Base-by-base conservation (phyloP, 73 alveolate genomes). In the Paraurostyla sp. region DNA sequence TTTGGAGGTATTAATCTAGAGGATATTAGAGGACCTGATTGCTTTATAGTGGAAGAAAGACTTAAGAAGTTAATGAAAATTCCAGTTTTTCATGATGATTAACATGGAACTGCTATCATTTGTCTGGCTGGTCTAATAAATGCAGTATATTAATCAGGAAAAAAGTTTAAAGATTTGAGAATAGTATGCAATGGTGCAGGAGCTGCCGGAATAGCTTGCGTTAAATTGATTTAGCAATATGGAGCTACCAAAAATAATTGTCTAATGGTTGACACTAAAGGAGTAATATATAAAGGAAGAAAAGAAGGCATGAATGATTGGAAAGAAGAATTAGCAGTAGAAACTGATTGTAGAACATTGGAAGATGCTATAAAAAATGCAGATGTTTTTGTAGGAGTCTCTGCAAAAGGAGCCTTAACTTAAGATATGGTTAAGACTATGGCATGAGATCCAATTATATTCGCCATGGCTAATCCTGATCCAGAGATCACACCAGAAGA, bases 381-480 rank as follows among this genome's bases (percentile, higher is more conserved):
- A 0, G 94, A 93, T 87, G 98, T 92, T 0, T 89, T 91, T 20
- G 88, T 93, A 35, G 98, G 98, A 48, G 94, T 93, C 22, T 91
- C 96, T 22, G 93, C 85, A 0, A 83, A 76, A 68, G 94, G 91
- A 1, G 91, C 95, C 0, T 60, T 93, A 15, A 58, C 93, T 33
- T 58, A 60, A 52, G 96, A 92, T 29, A 73, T 69, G 90, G 81
- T 93, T 18, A 78, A 93, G 82, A 59, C 63, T 1, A 92, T 94
- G 97, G 83, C 75, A n/a, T 29, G 56, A 0, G 60, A 88, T 30
- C 98, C 98, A 30, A 89, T 94, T 41, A 89, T 94, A 22, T 94
- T 94, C 69, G 98, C 98, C n/a, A 42, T 94, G 75, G 98, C 98
- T 0, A 94, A 92, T 87, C 98, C 98, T 16, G 93, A 89, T 43